phyloP scores from a whole-genome alignment of 768 basidiomycete genomes.

The Podaxis pistillaris region DNA sequence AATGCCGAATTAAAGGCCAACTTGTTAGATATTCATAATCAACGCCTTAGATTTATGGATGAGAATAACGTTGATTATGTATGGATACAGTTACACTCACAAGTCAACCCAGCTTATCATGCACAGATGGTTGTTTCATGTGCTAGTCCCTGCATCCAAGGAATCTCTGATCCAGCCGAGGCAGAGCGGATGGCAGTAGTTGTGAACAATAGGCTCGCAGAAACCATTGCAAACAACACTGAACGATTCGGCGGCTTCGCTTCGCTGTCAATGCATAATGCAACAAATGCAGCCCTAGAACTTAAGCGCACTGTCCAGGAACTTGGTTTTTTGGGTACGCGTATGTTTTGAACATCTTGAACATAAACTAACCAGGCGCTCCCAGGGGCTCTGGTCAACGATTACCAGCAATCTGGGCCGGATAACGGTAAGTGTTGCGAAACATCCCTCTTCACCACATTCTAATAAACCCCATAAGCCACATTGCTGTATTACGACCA shows the following conservation, averaged over 20 bases:
- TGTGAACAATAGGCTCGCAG: constrained; percentile 36
- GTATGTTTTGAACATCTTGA: background rate
- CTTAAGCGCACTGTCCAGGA: constrained; percentile 37
- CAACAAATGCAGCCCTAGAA: constrained; percentile 37
- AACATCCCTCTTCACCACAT: too few relatives aligned
- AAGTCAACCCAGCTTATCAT: background rate
- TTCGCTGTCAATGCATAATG: constrained; percentile 43
- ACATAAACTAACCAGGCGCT: background rate
- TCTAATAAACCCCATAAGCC: constrained; percentile 16
- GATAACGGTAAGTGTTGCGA: constrained; percentile 33
- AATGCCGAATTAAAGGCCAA: constrained; percentile 29
- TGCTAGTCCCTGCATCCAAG: constrained; percentile 36
- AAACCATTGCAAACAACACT: constrained; percentile 36
- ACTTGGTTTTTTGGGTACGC: constrained; percentile 36
- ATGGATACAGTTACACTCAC: background rate
- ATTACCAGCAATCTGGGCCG: constrained; percentile 42
- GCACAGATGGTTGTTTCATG: constrained; percentile 40
- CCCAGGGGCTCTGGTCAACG: constrained; percentile 38
- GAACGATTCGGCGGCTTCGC: constrained; percentile 42
- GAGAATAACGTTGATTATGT: constrained; percentile 37
- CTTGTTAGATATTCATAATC: constrained; percentile 38
- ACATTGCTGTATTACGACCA: constrained; percentile 36
- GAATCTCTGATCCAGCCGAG: constrained; percentile 30
- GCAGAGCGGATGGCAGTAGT: constrained; percentile 33
- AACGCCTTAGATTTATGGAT: constrained; percentile 35